Base-by-base conservation (phyloP, 495 filamentous ascomycete species). In the Emericellopsis terricola region DNA sequence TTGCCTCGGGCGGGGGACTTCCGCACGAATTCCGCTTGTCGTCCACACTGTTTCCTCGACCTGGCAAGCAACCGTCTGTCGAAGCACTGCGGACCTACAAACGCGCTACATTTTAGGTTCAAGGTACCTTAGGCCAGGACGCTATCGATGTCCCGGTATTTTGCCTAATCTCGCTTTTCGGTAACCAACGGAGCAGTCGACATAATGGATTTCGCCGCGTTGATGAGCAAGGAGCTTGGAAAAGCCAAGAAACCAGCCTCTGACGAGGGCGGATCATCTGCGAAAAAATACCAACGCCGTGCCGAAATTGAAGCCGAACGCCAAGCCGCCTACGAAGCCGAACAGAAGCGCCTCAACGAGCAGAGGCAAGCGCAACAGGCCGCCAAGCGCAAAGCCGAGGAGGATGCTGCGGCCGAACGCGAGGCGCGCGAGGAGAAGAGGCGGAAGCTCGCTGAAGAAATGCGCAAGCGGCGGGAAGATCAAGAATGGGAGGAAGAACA, bases 141-240 rank as follows among this genome's bases (percentile, higher is more conserved):
- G n/a, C n/a, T n/a, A n/a, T n/a, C n/a, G n/a, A n/a, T n/a, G n/a
- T n/a, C n/a, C n/a, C n/a, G n/a, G n/a, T n/a, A n/a, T n/a, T n/a
- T n/a, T n/a, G n/a, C n/a, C n/a, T n/a, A n/a, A n/a, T n/a, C n/a
- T n/a, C n/a, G n/a, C n/a, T n/a, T n/a, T n/a, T n/a, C n/a, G n/a
- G n/a, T n/a, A n/a, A n/a, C n/a, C n/a, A n/a, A n/a, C n/a, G n/a
- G n/a, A n/a, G n/a, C n/a, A n/a, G n/a, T n/a, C 34, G 29, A 38
- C 49, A 47, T 60, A 48, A 97, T 97, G 89, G 85, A 97, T 54
- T 94, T 97, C 65, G 83, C 81, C 31, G 66, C 81, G 8, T 63
- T 97, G 27, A 87, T 97, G 80, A 71, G 78, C 45, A 73, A 78
- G 38, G 80, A 92, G 53, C 91, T 94, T 52, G 68, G 79, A 45